Conservation (phyloP, 2,329 filamentous ascomycete species). For the Plectosphaerella sp. region DNA sequence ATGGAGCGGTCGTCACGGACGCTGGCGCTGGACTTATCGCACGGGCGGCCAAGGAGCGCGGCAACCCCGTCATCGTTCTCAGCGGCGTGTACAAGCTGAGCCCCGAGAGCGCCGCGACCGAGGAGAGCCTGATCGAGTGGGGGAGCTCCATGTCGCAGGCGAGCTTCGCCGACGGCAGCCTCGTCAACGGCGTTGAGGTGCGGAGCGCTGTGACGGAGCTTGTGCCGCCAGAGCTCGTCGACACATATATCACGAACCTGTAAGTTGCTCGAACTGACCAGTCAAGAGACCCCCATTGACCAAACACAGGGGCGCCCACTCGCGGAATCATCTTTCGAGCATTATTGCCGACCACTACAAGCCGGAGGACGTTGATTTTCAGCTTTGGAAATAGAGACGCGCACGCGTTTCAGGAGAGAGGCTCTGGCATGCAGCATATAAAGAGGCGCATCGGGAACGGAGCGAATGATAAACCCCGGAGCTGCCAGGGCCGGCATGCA, state of each 20-base stretch:
- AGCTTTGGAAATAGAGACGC: conserved; percentile 30
- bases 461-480: too few species aligned
- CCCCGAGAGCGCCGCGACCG: conserved; percentile 81
- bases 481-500: too few species aligned
- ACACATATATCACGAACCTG: conserved; percentile 80
- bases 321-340: conserved; percentile 66
- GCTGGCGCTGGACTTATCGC: conserved; percentile 82
- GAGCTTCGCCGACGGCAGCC: conserved; percentile 70
- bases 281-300: conserved; percentile 6
- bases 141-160: conserved; percentile 76
- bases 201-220: conserved; percentile 80
- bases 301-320: conserved; percentile 55
- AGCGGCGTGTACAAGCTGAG: conserved; percentile 92
- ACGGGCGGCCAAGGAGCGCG: conserved; percentile 75
- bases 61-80: conserved; percentile 81
- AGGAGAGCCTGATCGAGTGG: conserved; percentile 79
- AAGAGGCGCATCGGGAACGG: neutral
- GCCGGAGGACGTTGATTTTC: conserved; percentile 63
- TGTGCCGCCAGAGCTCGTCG: conserved; percentile 69
- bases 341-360: conserved; percentile 75
- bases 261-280: conserved; percentile 24
- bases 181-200: conserved; percentile 74
- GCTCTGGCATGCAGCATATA: conserved; percentile 1
- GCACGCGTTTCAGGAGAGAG: neutral
- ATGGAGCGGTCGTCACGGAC: conserved; percentile 80